phyloP scores from a whole-genome alignment of 1,284 basidiomycete species.

The Ganoderma lingzhi region DNA sequence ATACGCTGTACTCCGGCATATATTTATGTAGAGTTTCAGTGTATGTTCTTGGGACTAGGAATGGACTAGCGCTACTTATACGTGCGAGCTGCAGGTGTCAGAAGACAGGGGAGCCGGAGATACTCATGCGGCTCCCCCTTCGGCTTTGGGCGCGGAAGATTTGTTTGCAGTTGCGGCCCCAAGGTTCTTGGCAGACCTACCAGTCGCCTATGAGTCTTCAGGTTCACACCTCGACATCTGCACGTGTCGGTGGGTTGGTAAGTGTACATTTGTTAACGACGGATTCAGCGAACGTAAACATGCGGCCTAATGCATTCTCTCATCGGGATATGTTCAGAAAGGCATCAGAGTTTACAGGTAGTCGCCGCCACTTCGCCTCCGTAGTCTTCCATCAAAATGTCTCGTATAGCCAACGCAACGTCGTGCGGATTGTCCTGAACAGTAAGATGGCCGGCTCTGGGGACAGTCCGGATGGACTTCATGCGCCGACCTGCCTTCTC shows the following conservation, averaged over 20 bases:
- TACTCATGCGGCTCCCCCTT: neutral
- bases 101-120: too few relatives aligned
- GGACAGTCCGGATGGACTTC: neutral
- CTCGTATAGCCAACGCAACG: slow-evolving; percentile 13
- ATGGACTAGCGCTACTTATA: neutral
- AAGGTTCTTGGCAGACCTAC: too few relatives aligned
- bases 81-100: neutral
- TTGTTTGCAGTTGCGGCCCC: too few relatives aligned
- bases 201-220: neutral
- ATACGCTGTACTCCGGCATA: neutral
- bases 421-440: slow-evolving; percentile 20
- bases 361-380: neutral
- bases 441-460: slow-evolving; percentile 15
- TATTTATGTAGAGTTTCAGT: neutral
- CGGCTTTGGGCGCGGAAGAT: neutral
- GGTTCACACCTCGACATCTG: too few relatives aligned
- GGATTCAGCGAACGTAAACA: neutral
- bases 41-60: neutral
- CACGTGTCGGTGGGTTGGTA: too few relatives aligned
- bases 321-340: neutral
- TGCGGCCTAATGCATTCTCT: neutral
- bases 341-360: neutral
- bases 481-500: neutral
- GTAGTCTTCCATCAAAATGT: slow-evolving; percentile 8
- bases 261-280: too few relatives aligned